Evolutionary conservation across 768 basidiomycete genomes (phyloP).

Genomic region (Cantharellus cinnabarinus): DNA sequence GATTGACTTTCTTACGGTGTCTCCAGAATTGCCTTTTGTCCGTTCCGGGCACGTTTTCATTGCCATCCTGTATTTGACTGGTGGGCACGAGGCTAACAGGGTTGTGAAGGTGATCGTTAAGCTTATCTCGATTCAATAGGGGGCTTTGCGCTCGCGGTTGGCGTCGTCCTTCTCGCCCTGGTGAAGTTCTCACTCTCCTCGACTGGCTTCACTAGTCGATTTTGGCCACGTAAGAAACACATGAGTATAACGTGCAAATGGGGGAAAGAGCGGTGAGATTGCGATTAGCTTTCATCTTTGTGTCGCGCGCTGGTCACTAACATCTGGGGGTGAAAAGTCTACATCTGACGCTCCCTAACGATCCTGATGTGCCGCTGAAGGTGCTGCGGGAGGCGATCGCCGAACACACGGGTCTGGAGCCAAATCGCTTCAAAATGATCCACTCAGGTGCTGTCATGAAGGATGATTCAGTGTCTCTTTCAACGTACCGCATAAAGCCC

Average conservation of each 20-base stretch:
- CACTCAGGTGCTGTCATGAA: slow-evolving; percentile 82
- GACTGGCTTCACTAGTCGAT: no score
- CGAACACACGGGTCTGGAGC: slow-evolving; percentile 51
- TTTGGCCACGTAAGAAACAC: background rate
- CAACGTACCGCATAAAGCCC: slow-evolving; percentile 50
- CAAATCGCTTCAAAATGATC: slow-evolving; percentile 62
- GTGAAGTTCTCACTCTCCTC: no score
- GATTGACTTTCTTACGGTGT: no score
- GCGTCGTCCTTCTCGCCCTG: no score
- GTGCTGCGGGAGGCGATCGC: slow-evolving; percentile 42
- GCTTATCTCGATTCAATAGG: no score
- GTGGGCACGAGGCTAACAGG: no score
- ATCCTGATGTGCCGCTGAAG: slow-evolving; percentile 38
- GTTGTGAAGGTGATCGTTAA: no score
- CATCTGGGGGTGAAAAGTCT: background rate
- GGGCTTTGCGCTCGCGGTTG: no score
- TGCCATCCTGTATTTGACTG: no score
- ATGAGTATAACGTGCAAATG: slow-evolving; percentile 29
- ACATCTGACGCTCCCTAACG: slow-evolving; percentile 22
- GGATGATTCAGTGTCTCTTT: slow-evolving; percentile 52
- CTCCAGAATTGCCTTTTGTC: no score
- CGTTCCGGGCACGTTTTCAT: no score
- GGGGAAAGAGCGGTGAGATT: slow-evolving; percentile 24
- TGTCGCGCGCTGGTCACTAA: background rate
- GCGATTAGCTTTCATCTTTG: background rate